Evolutionary conservation across 2,329 filamentous ascomycete genomes (phyloP), one percentile per base, ranked within the genome.

Genomic region (Diaporthe sp.): DNA sequence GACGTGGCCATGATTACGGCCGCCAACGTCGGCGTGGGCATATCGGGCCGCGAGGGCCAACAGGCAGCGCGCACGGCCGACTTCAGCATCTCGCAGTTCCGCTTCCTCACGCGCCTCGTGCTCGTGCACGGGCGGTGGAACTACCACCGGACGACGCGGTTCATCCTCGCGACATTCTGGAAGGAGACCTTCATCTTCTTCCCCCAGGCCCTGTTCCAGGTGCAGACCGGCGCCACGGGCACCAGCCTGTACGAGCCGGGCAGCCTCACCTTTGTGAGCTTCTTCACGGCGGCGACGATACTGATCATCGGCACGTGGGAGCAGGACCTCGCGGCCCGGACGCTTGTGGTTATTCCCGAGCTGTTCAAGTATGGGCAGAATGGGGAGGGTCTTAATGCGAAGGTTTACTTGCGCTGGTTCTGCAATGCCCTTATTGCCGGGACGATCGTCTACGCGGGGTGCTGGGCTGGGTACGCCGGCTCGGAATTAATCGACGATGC

Each of bases 1-100:
- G 96, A 98, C 79, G 92, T 98, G 79, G 95, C 96, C 73, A 98
- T 98, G 96, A 97, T 98, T 63, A 94, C 96, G 78, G 94, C 88
- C 8, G 87, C 88, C 0, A 95, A 98, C 80, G 95, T 98, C 15
- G 96, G 96, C 19, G 92, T 98, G 61, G 96, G 96, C 19, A 97
- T 98, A 69, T 96, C 95, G 0, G 96, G 96, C 2, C 97, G 97
- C 80, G 96, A 98, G 84, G 96, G 96, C 0, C 86, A 98, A 1
- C 96, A 98, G 82, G 96, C 96, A 8, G 95, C 96, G 0, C 91
- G 96, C 75, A 96, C 96, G 3, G 95, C 95, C 0, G 96, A 98
- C 82, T 98, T 97, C 81, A 93, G 94, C 4, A 96, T 98, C 77
- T 95, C 94, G 0, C 95, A 98, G 81, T 98, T 98, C 81, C 88